Percentiles rank a stretch among this genome's conserved stretches.
These are phyloP conservation scores for Apiotrichum sp. DNA, from an alignment of 1,284 basidiomycete species.

Conservation along the genomic window DNA sequence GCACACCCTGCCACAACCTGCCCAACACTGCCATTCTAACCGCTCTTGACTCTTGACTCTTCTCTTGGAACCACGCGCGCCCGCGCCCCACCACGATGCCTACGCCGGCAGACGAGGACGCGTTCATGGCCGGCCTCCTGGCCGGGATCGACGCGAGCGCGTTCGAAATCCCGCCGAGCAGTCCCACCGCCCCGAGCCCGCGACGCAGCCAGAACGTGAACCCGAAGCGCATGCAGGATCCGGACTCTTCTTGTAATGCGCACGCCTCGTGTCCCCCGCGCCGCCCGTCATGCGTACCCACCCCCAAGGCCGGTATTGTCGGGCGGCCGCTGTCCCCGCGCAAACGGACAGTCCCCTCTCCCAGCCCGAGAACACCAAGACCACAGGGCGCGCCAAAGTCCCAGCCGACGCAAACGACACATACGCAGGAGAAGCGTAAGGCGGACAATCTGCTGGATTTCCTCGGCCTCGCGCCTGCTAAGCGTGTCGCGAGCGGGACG, in stretches of 20 bases:
- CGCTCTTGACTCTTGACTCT: no score
- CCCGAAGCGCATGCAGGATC: not conserved
- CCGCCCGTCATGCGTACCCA: no score
- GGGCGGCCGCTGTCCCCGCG: slow-evolving; percentile 8
- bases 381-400: not conserved
- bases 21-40: no score
- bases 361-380: no score
- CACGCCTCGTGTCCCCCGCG: no score
- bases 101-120: slow-evolving; percentile 24
- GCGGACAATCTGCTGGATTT: not conserved
- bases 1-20: no score
- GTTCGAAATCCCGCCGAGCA: slow-evolving; percentile 21
- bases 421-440: not conserved
- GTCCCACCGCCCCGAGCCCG: slow-evolving; percentile 1
- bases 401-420: not conserved
- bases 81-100: not conserved
- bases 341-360: not conserved
- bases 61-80: not conserved
- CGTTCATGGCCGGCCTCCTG: slow-evolving; percentile 41
- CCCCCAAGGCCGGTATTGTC: not conserved
- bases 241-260: no score
- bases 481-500: not conserved
- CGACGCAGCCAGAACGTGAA: no score
- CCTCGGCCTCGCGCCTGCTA: slow-evolving; percentile 1
- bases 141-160: slow-evolving; percentile 42